These are phyloP conservation scores for Haplosporangium sp. DNA, from an alignment of 371 early-diverging fungal species.

Conservation along the genomic window DNA sequence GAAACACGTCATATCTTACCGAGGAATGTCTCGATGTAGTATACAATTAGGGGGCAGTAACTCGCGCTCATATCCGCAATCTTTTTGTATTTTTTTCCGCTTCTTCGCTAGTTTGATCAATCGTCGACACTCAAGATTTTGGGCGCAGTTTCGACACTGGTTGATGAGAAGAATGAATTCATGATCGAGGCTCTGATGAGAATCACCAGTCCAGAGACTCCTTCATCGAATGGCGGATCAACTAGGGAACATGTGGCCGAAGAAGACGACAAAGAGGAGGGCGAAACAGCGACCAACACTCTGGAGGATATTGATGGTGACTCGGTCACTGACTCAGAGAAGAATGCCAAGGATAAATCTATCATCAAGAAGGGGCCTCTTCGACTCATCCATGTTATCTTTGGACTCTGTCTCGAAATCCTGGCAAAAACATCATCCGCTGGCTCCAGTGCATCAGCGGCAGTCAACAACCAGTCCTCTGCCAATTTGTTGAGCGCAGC, in stretches of 20 bases:
- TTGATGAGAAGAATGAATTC: constrained; percentile 35
- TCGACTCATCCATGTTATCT: constrained; percentile 42
- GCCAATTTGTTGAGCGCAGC: constrained; percentile 22
- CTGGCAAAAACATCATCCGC: constrained; percentile 49
- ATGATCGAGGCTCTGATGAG: constrained; percentile 48
- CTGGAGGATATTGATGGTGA: constrained; percentile 7
- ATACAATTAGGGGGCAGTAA: neutral
- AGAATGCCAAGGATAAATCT: neutral
- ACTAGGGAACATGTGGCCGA: neutral
- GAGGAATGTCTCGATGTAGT: too few species aligned
- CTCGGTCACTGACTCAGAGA: neutral
- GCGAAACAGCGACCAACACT: neutral
- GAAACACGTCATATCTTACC: too few species aligned
- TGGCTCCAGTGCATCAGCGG: constrained; percentile 15
- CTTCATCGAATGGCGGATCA: neutral
- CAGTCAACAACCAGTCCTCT: constrained; percentile 21
- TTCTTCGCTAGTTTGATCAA: constrained; percentile 36
- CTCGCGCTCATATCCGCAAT: neutral
- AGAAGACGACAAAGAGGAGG: neutral
- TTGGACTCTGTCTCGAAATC: constrained; percentile 51
- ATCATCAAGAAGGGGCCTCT: constrained; percentile 13
- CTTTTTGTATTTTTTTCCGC: neutral
- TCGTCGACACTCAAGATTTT: constrained; percentile 50
- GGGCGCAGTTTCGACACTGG: constrained; percentile 37
- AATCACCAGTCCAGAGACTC: constrained; percentile 26